Percentiles rank a stretch among this genome's conserved stretches.
Conservation (phyloP, 441 rosid species). For the Flueggea neowawraea region DNA sequence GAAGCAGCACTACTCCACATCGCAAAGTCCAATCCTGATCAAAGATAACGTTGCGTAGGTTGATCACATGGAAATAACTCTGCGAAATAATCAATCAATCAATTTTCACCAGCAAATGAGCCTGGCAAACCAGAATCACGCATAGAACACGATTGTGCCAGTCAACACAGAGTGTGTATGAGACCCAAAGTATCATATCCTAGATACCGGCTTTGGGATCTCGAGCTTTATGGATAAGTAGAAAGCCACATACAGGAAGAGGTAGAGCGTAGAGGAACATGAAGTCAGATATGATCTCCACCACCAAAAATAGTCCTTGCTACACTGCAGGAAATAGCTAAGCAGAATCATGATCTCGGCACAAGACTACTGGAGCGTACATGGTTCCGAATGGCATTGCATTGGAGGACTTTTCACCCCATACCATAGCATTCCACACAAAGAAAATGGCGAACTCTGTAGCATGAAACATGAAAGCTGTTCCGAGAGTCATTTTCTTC, state of each 20-base stretch:
- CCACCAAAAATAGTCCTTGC: slow-evolving; percentile 98
- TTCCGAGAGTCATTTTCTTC: slow-evolving; percentile 76
- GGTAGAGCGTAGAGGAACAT: slow-evolving; percentile 84
- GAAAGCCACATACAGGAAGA: slow-evolving; percentile 81
- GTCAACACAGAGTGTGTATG: slow-evolving; percentile 83
- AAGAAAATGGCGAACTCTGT: slow-evolving; percentile 66
- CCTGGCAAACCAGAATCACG: slow-evolving; percentile 95
- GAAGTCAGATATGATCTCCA: slow-evolving; percentile 95
- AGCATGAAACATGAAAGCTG: slow-evolving; percentile 80
- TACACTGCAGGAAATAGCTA: slow-evolving; percentile 93
- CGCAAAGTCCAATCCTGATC: no score
- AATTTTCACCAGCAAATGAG: slow-evolving; percentile 89
- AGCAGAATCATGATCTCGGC: slow-evolving; percentile 92
- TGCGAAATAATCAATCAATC: slow-evolving; percentile 33
- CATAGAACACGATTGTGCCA: slow-evolving; percentile 83
- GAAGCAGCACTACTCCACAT: no score
- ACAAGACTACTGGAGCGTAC: slow-evolving; percentile 79
- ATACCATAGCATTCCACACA: slow-evolving; percentile 75
- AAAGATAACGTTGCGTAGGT: background rate
- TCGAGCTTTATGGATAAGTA: slow-evolving; percentile 94
- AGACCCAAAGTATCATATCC: slow-evolving; percentile 76
- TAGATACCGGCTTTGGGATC: slow-evolving; percentile 83
- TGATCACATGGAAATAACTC: background rate
- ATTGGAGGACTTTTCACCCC: slow-evolving; percentile 94
- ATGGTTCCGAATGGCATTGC: slow-evolving; percentile 96